Evolutionary conservation across 352 stramenopile genomes (phyloP).

Genomic region (Globisporangium paroecandrum): DNA sequence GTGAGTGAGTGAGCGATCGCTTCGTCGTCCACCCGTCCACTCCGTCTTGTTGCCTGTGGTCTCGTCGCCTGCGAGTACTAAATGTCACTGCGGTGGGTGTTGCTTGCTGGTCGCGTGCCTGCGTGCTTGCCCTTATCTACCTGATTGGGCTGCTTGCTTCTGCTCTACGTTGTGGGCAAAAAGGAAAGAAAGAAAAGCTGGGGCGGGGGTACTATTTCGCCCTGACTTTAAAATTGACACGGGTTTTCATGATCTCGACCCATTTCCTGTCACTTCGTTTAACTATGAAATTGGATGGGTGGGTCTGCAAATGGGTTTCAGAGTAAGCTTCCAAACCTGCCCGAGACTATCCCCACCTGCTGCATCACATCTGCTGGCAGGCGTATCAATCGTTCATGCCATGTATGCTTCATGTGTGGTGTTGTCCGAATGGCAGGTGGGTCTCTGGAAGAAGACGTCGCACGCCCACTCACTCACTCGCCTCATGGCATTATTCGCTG

Average conservation of each 20-base stretch:
- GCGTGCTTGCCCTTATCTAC: not conserved
- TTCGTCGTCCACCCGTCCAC: not conserved
- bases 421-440: not conserved
- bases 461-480: too few species aligned
- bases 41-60: not conserved
- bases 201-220: not conserved
- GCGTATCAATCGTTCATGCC: not conserved
- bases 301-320: not conserved
- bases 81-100: not conserved
- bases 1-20: not conserved
- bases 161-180: not conserved
- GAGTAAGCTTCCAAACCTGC: not conserved
- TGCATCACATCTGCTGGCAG: not conserved
- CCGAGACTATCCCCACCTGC: not conserved
- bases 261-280: not conserved
- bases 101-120: too few species aligned
- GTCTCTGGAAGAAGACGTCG: not conserved
- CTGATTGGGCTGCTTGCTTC: conserved; percentile 3
- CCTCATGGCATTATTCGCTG: too few species aligned
- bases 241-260: not conserved
- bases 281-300: not conserved
- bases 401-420: not conserved
- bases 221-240: not conserved
- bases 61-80: not conserved
- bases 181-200: conserved; percentile 4